Base-by-base conservation (phyloP, 805 yeast species). In the Candida silvicultrix region DNA sequence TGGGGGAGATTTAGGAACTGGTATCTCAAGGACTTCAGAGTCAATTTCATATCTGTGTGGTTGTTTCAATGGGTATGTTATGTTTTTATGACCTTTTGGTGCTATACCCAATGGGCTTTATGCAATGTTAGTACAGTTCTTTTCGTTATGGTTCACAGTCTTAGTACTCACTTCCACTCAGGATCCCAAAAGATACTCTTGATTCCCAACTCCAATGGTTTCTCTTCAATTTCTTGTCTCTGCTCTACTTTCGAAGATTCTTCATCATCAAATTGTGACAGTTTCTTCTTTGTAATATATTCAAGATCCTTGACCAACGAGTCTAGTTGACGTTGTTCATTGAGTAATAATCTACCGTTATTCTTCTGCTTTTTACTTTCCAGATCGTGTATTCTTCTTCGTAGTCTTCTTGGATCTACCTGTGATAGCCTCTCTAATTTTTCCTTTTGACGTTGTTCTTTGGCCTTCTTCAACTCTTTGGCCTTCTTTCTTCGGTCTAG, bases 101-200 rank as follows among this genome's bases (percentile, higher is more conserved):
- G 81, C 77, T 41, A 56, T 62, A 0, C 89, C 89, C 5, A 71
- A 55, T 2, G 83, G 81, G 49, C 50, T 47, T n/a, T 41, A 11
- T 37, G 39, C 2, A 28, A 10, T 16, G 45, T 47, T 43, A 47
- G 43, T 44, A 40, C 7, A 6, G 2, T 2, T 15, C 5, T 16
- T 18, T 34, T 9, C 2, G 3, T 16, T 19, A 2, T 7, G 12
- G 16, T 2, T 18, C 3, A 22, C n/a, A 11, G 16, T 7, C n/a
- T 4, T 2, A 5, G 11, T 29, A 44, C 45, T 22, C 38, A 47
- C 48, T 83, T 83, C 66, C 84, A 72, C 49, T 82, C 86, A 5
- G 83, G 80, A 53, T 83, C 83, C 60, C 77, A 81, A 56, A 75
- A 83, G 2, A 80, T 67, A 8, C 86, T 80, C 35, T 69, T 63